Conservation (phyloP, 2,329 filamentous ascomycete species). For the Xylariaceae sp. region DNA sequence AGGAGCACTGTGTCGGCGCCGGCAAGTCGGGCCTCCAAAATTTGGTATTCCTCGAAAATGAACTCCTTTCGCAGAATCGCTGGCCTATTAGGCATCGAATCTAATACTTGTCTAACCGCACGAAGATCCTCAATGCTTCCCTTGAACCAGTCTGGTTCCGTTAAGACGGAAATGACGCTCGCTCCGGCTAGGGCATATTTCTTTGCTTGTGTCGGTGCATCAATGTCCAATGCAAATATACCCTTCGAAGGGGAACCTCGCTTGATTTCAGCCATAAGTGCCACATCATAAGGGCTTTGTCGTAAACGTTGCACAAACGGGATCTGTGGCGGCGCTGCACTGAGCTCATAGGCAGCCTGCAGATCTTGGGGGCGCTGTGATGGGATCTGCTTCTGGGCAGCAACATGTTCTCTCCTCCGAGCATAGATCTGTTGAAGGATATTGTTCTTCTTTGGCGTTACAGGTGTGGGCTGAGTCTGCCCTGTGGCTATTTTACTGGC, state of each 20-base stretch:
- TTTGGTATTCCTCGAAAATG: slow-evolving; percentile 97
- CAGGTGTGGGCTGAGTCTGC: slow-evolving; percentile 25
- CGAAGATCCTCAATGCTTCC: slow-evolving; percentile 92
- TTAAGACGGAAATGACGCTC: slow-evolving; percentile 96
- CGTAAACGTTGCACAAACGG: slow-evolving; percentile 75
- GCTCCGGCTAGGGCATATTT: slow-evolving; percentile 92
- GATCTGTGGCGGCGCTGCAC: slow-evolving; percentile 78
- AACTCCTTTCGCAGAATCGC: slow-evolving; percentile 95
- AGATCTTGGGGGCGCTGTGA: slow-evolving; percentile 81
- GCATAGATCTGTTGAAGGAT: slow-evolving; percentile 91
- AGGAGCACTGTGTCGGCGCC: slow-evolving; percentile 92
- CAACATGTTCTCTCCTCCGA: slow-evolving; percentile 70
- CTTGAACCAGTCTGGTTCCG: slow-evolving; percentile 98
- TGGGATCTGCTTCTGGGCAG: slow-evolving; percentile 76
- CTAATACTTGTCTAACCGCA: slow-evolving; percentile 80
- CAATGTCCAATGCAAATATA: slow-evolving; percentile 81
- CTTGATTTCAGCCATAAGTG: slow-evolving; percentile 96
- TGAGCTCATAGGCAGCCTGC: slow-evolving; percentile 80
- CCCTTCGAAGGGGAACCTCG: slow-evolving; percentile 95
- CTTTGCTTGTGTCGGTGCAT: slow-evolving; percentile 82
- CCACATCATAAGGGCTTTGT: slow-evolving; percentile 80
- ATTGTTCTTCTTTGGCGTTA: slow-evolving; percentile 62
- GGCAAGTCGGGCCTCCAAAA: slow-evolving; percentile 85
- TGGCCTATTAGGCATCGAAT: slow-evolving; percentile 86
- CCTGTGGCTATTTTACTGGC: slow-evolving; percentile 25